Evolutionary conservation across 768 basidiomycete species (phyloP).

Genomic region (Boletus edulis): DNA sequence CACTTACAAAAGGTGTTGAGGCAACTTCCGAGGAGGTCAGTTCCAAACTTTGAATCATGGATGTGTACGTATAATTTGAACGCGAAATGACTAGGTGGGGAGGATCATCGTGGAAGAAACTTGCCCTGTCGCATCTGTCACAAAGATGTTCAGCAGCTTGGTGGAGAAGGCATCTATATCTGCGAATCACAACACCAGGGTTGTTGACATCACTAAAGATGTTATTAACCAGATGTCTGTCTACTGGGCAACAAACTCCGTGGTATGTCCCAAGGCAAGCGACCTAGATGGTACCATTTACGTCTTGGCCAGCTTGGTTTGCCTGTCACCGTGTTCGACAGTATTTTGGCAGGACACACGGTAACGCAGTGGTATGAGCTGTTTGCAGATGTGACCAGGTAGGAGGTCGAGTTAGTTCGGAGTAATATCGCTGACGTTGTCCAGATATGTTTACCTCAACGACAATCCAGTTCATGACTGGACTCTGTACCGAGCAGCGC

Average conservation of each 20-base stretch:
- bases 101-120: slow-evolving; percentile 15
- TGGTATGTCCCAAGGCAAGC: slow-evolving; percentile 40
- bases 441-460: slow-evolving; percentile 39
- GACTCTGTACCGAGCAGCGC: slow-evolving; percentile 29
- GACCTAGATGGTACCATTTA: not conserved
- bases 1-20: slow-evolving; percentile 11
- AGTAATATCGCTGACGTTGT: not conserved
- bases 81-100: slow-evolving; percentile 6
- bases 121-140: slow-evolving; percentile 10
- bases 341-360: slow-evolving; percentile 39
- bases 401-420: not conserved
- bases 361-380: slow-evolving; percentile 46
- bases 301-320: slow-evolving; percentile 26
- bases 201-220: slow-evolving; percentile 62
- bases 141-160: slow-evolving; percentile 4
- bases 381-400: slow-evolving; percentile 45
- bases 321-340: slow-evolving; percentile 31
- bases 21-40: slow-evolving; percentile 10
- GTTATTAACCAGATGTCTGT: slow-evolving; percentile 64
- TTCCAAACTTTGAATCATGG: not conserved
- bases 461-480: slow-evolving; percentile 31
- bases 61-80: not conserved
- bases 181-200: slow-evolving; percentile 10
- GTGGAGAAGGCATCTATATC: slow-evolving; percentile 13
- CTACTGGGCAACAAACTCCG: slow-evolving; percentile 55